These are phyloP conservation scores for Colletotrichum neosansevieriae DNA, from an alignment of 2,329 filamentous ascomycete genomes.

Conservation along the genomic window DNA sequence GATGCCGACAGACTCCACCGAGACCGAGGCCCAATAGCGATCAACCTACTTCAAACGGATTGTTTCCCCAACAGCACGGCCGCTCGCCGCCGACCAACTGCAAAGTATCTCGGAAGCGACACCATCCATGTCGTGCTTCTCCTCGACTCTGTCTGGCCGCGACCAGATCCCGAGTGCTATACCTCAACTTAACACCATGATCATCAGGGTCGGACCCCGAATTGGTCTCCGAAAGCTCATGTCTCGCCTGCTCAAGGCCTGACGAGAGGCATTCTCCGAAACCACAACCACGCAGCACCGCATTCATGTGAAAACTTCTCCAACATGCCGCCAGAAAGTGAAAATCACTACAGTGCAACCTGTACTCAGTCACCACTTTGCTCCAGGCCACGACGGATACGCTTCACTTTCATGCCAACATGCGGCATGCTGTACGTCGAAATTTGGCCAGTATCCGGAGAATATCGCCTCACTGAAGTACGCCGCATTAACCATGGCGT, in stretches of 20 bases:
- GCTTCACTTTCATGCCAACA: no score
- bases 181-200: constrained; percentile 21
- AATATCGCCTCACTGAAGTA: neutral
- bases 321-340: constrained; percentile 1
- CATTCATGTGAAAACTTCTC: constrained; percentile 31
- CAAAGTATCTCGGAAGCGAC: neutral
- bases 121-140: constrained; percentile 18
- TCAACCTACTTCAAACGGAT: constrained; percentile 14
- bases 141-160: constrained; percentile 16
- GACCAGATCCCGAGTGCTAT: constrained; percentile 8
- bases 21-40: constrained; percentile 28
- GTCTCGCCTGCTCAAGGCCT: constrained; percentile 8
- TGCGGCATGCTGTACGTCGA: no score
- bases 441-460: no score
- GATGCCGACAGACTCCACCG: constrained; percentile 2
- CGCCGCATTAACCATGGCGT: neutral
- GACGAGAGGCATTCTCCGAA: constrained; percentile 11
- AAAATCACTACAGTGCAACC: neutral
- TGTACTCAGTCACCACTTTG: neutral
- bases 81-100: neutral
- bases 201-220: constrained; percentile 36
- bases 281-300: constrained; percentile 8
- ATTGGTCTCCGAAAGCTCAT: constrained; percentile 17
- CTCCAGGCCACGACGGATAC: neutral
- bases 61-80: neutral